These are phyloP conservation scores for Populus tremula DNA, from an alignment of 345 rosid genomes.

Conservation along the genomic window DNA sequence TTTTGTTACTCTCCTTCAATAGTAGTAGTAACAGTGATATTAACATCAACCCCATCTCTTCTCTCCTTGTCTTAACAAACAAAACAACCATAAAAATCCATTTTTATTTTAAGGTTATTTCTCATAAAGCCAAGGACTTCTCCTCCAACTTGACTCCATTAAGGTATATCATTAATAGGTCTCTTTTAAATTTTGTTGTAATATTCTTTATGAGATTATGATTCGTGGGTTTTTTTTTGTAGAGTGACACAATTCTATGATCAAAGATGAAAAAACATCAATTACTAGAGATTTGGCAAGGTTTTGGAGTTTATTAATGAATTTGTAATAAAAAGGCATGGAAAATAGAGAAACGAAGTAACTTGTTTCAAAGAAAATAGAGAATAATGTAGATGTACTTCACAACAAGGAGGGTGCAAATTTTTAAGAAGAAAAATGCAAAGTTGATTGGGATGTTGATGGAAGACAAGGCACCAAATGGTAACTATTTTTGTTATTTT, in stretches of 20 bases:
- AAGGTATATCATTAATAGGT: not conserved
- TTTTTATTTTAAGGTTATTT: too few relatives aligned
- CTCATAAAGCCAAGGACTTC: not conserved
- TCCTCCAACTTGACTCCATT: not conserved
- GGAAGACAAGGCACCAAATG: too few relatives aligned
- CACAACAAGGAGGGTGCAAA: too few relatives aligned
- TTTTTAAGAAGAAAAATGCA: too few relatives aligned
- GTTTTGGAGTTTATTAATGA: constrained; percentile 61
- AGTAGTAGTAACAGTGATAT: too few relatives aligned
- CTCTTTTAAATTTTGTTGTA: not conserved
- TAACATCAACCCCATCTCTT: constrained; percentile 7
- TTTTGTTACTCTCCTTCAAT: too few relatives aligned
- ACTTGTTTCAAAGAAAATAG: too few relatives aligned
- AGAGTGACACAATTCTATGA: constrained; percentile 65
- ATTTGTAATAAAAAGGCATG: constrained; percentile 40
- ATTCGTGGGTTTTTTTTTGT: constrained; percentile 7
- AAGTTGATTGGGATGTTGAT: too few relatives aligned
- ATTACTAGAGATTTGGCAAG: constrained; percentile 55
- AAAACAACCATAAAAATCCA: not conserved
- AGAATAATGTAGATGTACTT: too few relatives aligned
- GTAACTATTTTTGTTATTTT: too few relatives aligned
- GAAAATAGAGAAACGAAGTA: not conserved
- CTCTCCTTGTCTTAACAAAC: constrained; percentile 12
- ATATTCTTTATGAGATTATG: not conserved
- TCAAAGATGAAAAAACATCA: constrained; percentile 65